Evolutionary conservation across 768 basidiomycete genomes (phyloP).

Genomic region (Brasilioporus rufonigricans): DNA sequence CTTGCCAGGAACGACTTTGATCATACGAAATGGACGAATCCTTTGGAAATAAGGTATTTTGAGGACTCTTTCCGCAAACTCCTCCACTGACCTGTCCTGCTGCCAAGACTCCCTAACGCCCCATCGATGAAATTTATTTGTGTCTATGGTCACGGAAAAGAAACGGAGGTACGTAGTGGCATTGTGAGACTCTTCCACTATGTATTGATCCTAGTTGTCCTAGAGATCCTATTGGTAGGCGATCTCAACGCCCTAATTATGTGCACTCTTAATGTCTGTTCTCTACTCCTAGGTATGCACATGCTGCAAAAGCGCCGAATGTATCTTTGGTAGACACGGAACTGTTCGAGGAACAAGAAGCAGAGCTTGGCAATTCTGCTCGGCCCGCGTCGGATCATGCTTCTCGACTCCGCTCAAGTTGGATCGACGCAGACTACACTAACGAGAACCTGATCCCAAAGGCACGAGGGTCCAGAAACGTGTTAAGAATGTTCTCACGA

Average conservation of each 20-base stretch:
- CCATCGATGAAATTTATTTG: slow-evolving; percentile 93
- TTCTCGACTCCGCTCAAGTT: slow-evolving; percentile 51
- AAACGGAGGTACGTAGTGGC: slow-evolving; percentile 69
- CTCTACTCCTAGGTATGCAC: slow-evolving; percentile 56
- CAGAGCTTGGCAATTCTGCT: slow-evolving; percentile 40
- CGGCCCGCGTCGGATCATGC: slow-evolving; percentile 52
- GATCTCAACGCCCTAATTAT: slow-evolving; percentile 1
- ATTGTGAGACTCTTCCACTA: background rate
- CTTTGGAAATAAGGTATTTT: slow-evolving; percentile 69
- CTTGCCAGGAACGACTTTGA: slow-evolving; percentile 69
- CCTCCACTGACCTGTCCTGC: background rate
- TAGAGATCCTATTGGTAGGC: slow-evolving; percentile 83
- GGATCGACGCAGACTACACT: slow-evolving; percentile 86
- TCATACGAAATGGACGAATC: slow-evolving; percentile 89
- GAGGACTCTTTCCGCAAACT: background rate
- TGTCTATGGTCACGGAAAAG: slow-evolving; percentile 93
- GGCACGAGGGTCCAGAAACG: slow-evolving; percentile 28
- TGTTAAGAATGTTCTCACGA: background rate
- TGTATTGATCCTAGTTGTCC: background rate
- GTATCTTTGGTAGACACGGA: slow-evolving; percentile 48
- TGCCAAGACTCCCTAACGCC: slow-evolving; percentile 77
- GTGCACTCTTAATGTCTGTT: background rate
- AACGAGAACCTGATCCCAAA: slow-evolving; percentile 59
- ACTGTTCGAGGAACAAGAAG: slow-evolving; percentile 44
- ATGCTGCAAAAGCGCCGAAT: slow-evolving; percentile 66